Percentiles rank a stretch among this genome's conserved stretches.
These are phyloP conservation scores for Podosphaera fusca DNA, from an alignment of 2,329 filamentous ascomycete genomes.

Conservation along the genomic window DNA sequence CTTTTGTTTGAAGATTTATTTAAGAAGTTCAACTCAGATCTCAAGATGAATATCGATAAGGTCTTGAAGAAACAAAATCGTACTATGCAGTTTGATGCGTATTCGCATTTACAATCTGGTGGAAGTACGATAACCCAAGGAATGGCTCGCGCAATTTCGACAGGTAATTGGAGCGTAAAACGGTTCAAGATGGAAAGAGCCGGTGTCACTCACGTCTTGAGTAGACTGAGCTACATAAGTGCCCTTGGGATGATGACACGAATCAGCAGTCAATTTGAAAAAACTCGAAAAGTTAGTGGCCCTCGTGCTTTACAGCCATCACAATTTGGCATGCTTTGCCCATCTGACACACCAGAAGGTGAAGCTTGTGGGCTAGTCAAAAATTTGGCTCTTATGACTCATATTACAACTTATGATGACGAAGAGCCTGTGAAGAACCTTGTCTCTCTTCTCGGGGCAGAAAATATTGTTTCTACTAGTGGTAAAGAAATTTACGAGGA, in stretches of 20 bases:
- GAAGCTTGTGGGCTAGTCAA: slow-evolving; percentile 96
- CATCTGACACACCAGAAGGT: slow-evolving; percentile 93
- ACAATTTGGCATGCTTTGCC: slow-evolving; percentile 94
- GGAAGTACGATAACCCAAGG: slow-evolving; percentile 75
- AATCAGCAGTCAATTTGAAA: slow-evolving; percentile 96
- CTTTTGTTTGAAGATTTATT: slow-evolving; percentile 93
- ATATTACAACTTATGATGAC: slow-evolving; percentile 91
- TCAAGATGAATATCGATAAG: slow-evolving; percentile 89
- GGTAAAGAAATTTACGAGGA: slow-evolving; percentile 71
- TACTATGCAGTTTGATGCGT: slow-evolving; percentile 69
- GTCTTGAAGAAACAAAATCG: slow-evolving; percentile 83
- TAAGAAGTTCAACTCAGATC: slow-evolving; percentile 75
- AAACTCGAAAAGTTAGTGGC: slow-evolving; percentile 88
- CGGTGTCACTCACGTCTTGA: slow-evolving; percentile 88
- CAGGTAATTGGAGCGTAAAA: slow-evolving; percentile 93
- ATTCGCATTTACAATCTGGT: slow-evolving; percentile 61
- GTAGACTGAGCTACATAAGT: slow-evolving; percentile 84
- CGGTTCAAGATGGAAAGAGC: slow-evolving; percentile 97
- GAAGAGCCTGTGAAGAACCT: slow-evolving; percentile 74
- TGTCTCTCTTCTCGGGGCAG: slow-evolving; percentile 67
- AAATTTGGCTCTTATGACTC: slow-evolving; percentile 95
- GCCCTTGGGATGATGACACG: slow-evolving; percentile 98
- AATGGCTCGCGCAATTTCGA: slow-evolving; percentile 89
- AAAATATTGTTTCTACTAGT: slow-evolving; percentile 56
- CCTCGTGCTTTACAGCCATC: slow-evolving; percentile 90